These are phyloP conservation scores for Saccharum officinarum DNA, from an alignment of 176 grass and related monocot genomes.

Conservation along the genomic window DNA sequence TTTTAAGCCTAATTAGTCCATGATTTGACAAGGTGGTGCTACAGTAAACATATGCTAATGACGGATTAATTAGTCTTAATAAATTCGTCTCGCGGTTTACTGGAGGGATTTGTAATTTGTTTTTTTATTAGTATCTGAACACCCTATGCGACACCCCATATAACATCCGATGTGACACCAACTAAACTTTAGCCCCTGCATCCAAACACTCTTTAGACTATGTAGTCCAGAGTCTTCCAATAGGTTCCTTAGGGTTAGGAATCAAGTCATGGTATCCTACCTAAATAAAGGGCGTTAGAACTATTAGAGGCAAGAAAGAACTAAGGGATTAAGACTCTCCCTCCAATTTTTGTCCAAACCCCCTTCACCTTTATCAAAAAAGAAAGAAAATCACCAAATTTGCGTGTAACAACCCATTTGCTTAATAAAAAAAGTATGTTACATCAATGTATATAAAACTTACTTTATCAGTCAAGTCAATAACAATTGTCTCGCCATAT, in stretches of 20 bases:
- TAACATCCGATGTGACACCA: too few species aligned
- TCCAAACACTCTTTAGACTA: background rate
- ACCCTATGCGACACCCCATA: too few species aligned
- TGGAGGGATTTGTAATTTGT: too few species aligned
- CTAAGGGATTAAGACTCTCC: background rate
- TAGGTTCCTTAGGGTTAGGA: background rate
- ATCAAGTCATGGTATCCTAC: background rate
- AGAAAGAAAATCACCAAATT: background rate
- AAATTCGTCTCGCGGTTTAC: too few species aligned
- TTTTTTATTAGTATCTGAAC: too few species aligned
- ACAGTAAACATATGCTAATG: too few species aligned
- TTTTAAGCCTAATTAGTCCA: too few species aligned
- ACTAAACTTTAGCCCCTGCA: too few species aligned
- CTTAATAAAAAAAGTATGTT: background rate
- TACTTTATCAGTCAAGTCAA: conserved; percentile 97
- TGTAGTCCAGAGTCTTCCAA: background rate
- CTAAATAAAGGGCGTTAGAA: background rate
- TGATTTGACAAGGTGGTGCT: too few species aligned
- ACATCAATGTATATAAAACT: conserved; percentile 42
- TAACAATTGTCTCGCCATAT: conserved; percentile 69
- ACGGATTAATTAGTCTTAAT: too few species aligned
- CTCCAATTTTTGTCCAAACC: background rate
- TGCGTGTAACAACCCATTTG: background rate
- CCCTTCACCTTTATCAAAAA: background rate
- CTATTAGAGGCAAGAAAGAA: background rate